These are phyloP conservation scores for Calocybe indica DNA, from an alignment of 768 basidiomycete genomes.

Conservation along the genomic window DNA sequence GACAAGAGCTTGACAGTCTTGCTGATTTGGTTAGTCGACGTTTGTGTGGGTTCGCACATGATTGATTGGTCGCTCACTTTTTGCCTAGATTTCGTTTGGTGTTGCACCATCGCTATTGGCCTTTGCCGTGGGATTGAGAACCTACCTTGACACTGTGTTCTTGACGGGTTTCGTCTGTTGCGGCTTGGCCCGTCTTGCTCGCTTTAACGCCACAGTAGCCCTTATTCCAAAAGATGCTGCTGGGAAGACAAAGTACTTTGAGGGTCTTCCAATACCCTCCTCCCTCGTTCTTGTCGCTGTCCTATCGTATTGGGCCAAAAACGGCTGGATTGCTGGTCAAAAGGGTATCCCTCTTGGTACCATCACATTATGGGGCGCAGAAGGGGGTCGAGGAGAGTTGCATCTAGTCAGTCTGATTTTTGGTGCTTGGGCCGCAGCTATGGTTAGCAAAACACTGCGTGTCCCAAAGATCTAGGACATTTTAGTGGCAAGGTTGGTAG, in stretches of 20 bases:
- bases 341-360: conserved; percentile 72
- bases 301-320: conserved; percentile 76
- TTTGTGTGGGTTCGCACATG: conserved; percentile 8
- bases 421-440: conserved; percentile 84
- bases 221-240: conserved; percentile 79
- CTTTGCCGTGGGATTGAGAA: conserved; percentile 86
- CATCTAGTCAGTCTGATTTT: conserved; percentile 79
- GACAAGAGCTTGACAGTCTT: conserved; percentile 95
- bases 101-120: conserved; percentile 93
- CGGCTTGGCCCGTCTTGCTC: conserved; percentile 92
- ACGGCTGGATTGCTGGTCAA: conserved; percentile 80
- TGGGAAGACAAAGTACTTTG: conserved; percentile 94
- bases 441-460: conserved; percentile 96
- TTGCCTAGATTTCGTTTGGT: conserved; percentile 86
- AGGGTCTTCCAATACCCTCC: conserved; percentile 95
- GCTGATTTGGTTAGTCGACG: conserved; percentile 75
- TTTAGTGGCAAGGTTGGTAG: no score
- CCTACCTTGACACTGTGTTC: conserved; percentile 82
- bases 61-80: conserved; percentile 2
- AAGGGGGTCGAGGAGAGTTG: conserved; percentile 76
- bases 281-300: conserved; percentile 75
- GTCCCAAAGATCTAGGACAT: conserved; percentile 56
- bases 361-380: conserved; percentile 64
- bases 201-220: conserved; percentile 98
- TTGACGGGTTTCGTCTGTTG: conserved; percentile 91